These are phyloP conservation scores for Kwoniella newhampshirensis DNA, from an alignment of 768 basidiomycete species.

Conservation along the genomic window DNA sequence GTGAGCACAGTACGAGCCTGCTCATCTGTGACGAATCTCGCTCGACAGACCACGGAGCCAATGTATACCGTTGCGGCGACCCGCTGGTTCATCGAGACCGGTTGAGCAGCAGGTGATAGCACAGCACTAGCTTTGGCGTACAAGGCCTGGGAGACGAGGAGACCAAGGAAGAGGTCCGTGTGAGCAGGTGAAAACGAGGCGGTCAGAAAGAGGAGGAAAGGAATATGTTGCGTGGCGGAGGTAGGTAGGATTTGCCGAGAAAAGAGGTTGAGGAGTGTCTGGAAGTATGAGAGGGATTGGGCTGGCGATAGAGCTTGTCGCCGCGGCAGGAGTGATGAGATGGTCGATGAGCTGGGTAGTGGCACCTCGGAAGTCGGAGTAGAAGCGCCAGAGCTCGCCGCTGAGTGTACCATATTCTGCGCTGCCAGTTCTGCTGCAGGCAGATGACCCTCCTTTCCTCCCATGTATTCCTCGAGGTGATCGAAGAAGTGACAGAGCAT, in stretches of 20 bases:
- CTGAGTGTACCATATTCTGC: slow-evolving; percentile 24
- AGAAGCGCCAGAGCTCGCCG: slow-evolving; percentile 30
- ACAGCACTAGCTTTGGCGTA: slow-evolving; percentile 60
- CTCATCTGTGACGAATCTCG: slow-evolving; percentile 75
- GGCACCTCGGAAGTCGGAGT: slow-evolving; percentile 38
- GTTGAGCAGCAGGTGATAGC: slow-evolving; percentile 21
- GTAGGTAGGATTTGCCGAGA: slow-evolving; percentile 90
- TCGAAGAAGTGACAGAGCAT: slow-evolving; percentile 82
- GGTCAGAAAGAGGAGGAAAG: slow-evolving; percentile 95
- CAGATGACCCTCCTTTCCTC: slow-evolving; percentile 13
- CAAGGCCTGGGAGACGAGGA: slow-evolving; percentile 87
- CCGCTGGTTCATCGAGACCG: slow-evolving; percentile 63
- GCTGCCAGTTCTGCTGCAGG: slow-evolving; percentile 39
- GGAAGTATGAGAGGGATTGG: slow-evolving; percentile 66
- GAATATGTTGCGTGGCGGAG: slow-evolving; percentile 95
- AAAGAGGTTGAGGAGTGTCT: slow-evolving; percentile 86
- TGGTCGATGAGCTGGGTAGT: slow-evolving; percentile 25
- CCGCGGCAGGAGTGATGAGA: slow-evolving; percentile 37
- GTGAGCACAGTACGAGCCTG: slow-evolving; percentile 70
- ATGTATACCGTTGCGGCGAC: slow-evolving; percentile 93
- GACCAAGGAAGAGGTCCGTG: slow-evolving; percentile 87
- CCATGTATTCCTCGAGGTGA: slow-evolving; percentile 65
- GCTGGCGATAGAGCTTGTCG: slow-evolving; percentile 52
- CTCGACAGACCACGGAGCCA: slow-evolving; percentile 85
- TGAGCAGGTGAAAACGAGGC: slow-evolving; percentile 85